Evolutionary conservation across 169 alveolate species (phyloP), one percentile per base, ranked within the genome.

Genomic region (Plasmodium yoelii): DNA sequence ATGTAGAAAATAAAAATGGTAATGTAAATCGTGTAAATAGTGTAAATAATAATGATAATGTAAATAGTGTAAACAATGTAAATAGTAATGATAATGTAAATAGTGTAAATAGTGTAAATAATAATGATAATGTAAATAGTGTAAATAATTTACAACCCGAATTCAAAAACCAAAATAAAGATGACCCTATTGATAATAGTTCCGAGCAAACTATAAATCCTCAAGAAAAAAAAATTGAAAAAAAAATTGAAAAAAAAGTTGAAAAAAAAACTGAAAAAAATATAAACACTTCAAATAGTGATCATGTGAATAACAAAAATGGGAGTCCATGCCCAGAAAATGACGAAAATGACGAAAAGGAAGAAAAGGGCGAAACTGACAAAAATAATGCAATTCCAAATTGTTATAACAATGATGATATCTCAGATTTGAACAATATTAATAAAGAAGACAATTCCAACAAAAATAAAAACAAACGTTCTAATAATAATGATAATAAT

Each of bases 381-480:
- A n/a, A 3, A 34, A 34, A 0, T 34, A 7, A 34, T 34, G 7
- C 0, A 34, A 5, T 34, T 34, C 42, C 2, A 34, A 34, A 1
- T 34, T 34, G 7, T 3, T 5, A 34, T 3, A 34, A 0, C 4
- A 34, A 34, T 34, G 7, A 34, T 34, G 7, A 34, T 4, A 5
- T 3, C 0, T 34, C 7, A 34, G 42, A 34, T 34, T 4, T 1
- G 2, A 34, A 6, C 59, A 22, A 6, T 7, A 15, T 51, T 51
- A 51, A 15, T 15, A 51, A 51, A 2, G 59, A 13, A n/a, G 28
- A 57, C 19, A 57, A 2, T 18, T 2, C 5, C 0, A 57, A 57
- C 19, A 18, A 57, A 57, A 8, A 57, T 57, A 57, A 57, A 57
- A 19, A 57, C 68, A 69, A 69, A 47, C 10, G 77, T 6, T 9